A percentile compares a stretch with the other conserved stretches of the same genome.
Evolutionary conservation across 2,329 filamentous ascomycete genomes (phyloP).

Genomic region (Sporothrix protearum): DNA sequence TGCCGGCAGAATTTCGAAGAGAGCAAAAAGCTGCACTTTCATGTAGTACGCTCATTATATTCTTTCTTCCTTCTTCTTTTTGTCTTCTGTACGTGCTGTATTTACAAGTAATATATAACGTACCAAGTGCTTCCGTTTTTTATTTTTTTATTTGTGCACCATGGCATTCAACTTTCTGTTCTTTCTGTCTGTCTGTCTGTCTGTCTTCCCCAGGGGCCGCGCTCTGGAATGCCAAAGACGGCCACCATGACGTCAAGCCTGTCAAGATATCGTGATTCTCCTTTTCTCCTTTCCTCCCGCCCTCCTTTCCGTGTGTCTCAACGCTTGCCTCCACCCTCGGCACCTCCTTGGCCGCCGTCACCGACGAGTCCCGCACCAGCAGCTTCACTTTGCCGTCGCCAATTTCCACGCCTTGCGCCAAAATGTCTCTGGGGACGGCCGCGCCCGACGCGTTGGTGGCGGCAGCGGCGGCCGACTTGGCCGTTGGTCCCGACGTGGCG

Average conservation of each 20-base stretch:
- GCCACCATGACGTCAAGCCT: not conserved
- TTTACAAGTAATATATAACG: too few species aligned
- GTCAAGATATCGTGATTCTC: not conserved
- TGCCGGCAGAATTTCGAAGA: constrained; percentile 9
- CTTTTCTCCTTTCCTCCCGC: not conserved
- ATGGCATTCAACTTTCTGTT: not conserved
- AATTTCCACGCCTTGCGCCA: constrained; percentile 64
- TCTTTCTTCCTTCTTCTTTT: not conserved
- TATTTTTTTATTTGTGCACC: not conserved
- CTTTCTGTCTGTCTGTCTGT: not conserved
- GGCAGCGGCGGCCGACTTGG: not conserved
- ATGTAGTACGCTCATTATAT: not conserved
- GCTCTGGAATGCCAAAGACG: not conserved
- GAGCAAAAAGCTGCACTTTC: not conserved
- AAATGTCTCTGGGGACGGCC: constrained; percentile 48
- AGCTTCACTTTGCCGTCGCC: constrained; percentile 64
- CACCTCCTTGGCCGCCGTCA: constrained; percentile 17
- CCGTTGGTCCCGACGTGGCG: not conserved
- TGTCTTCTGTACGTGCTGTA: too few species aligned
- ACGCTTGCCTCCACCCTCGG: not conserved
- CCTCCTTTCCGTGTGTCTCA: not conserved
- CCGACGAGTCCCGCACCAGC: constrained; percentile 52
- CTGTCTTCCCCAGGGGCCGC: not conserved
- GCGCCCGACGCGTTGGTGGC: not conserved
- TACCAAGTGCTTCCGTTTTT: too few species aligned